Base-by-base conservation (phyloP, 805 yeast species). In the Wickerhamiella kazuoi region DNA sequence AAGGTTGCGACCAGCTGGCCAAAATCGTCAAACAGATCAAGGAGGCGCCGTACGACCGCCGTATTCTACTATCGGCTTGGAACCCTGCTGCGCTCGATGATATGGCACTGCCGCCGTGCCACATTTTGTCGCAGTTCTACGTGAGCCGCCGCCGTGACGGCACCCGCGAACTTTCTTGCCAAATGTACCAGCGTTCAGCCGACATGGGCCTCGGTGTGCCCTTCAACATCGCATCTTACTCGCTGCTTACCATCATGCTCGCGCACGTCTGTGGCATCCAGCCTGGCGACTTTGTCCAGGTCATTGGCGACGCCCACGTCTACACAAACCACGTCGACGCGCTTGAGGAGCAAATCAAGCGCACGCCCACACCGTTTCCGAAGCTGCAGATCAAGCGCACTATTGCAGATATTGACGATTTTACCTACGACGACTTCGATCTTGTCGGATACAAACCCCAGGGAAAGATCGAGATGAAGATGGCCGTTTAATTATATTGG, bases 191-290 rank as follows among this genome's bases (percentile, higher is more conserved):
- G 62, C 72, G 99, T 52, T 80, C 94, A n/a, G 87, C 97, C 60
- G 99, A 90, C 55, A 86, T 90, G 95, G 99, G 99, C 0, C 69
- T 90, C n/a, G 99, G 99, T 13, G 97, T 90, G 18, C 99, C 99
- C 1, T 90, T 90, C 60, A 90, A 90, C 56, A 90, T 90, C 52
- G 98, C 99, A 0, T 83, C 96, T 0, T 90, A 90, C 55, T 94
- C 98, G 0, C 64, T 90, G 40, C 66, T 90, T 44, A 86, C 96
- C 2, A 77, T 72, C 50, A 87, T 90, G 96, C 79, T 90, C 46
- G 98, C 99, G 2, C 82, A 81, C 45, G 79, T 90, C n/a, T 84
- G 84, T 34, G 94, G 73, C 47, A 76, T 86, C 81, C 93, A 84
- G 48, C 79, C 94, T 44, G 97, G 97, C 32, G 96, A 86, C 50